Evolutionary conservation across 2,329 filamentous ascomycete genomes (phyloP), one percentile per base, ranked within the genome.

Genomic region (Aspergillus tanneri): DNA sequence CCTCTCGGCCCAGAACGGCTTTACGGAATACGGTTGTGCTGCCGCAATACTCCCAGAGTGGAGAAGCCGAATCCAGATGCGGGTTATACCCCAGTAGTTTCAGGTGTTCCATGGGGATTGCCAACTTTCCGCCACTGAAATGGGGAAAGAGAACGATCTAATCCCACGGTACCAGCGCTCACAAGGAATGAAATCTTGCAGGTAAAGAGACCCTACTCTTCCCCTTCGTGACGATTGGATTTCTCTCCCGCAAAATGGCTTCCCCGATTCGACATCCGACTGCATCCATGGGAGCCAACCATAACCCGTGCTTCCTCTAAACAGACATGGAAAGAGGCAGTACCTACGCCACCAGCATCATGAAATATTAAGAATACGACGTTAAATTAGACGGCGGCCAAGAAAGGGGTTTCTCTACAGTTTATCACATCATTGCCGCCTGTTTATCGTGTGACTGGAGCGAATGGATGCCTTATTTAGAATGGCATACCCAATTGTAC

Each of bases 1-100:
- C 28, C 12, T 36, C 37, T 55, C 48, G 55, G 37, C 54, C 55
- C 49, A 61, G 58, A 58, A 38, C 59, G 56, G 55, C 42, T 49
- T 14, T 39, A n/a, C 42, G 36, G 34, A 51, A 41, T 49, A 48
- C 44, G 43, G 43, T 46, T 21, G 34, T 47, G 22, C 34, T 14
- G 34, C 21, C 18, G 23, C 42, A 19, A 22, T 32, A 21, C 35
- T 28, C 25, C 37, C 45, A 38, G 45, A 44, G 52, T 52, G 49
- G 52, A 43, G 49, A 40, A 37, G 22, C 46, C 43, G 39, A 44
- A 32, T 47, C 56, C 59, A 53, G 53, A 59, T 60, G 60, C 56
- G 52, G 58, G 8, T 19, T 34, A 18, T 39, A 42, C 16, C 16
- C 35, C 40, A 24, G 30, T 34, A 25, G 4, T 16, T 32, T 37